Evolutionary conservation across 2,329 filamentous ascomycete genomes (phyloP).

Genomic region (Lecanicillium sp.): DNA sequence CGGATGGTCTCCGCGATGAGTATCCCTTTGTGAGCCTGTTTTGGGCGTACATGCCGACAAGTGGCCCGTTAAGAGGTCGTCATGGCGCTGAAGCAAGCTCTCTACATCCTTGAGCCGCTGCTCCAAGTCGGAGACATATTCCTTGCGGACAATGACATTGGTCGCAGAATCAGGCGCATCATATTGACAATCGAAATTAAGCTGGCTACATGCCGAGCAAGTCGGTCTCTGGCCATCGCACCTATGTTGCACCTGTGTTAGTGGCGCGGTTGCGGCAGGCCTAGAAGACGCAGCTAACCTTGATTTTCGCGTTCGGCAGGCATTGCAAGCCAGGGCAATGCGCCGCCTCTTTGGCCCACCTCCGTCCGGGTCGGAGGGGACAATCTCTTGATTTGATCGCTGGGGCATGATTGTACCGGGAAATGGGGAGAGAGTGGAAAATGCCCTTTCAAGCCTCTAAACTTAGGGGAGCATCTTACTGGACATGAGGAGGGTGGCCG

Average conservation of each 20-base stretch:
- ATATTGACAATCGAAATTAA: constrained; percentile 14
- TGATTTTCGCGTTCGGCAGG: constrained; percentile 16
- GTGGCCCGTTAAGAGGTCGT: constrained; percentile 4
- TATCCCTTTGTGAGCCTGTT: neutral
- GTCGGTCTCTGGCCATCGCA: constrained; percentile 15
- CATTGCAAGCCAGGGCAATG: constrained; percentile 15
- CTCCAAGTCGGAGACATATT: constrained; percentile 12
- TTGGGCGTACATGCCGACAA: constrained; percentile 1
- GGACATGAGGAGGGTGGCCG: too few relatives aligned
- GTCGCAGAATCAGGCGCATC: constrained; percentile 12
- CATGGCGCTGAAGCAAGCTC: constrained; percentile 11
- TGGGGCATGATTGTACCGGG: too few relatives aligned
- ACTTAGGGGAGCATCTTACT: too few relatives aligned
- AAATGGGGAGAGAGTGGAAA: too few relatives aligned
- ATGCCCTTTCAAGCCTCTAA: too few relatives aligned
- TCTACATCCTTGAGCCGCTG: constrained; percentile 13
- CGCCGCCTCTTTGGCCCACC: constrained; percentile 8
- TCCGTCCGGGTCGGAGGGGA: too few relatives aligned
- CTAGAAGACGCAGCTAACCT: constrained; percentile 8
- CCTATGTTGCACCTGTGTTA: constrained; percentile 5
- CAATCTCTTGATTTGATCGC: too few relatives aligned
- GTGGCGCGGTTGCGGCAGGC: neutral
- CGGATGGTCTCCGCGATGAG: neutral
- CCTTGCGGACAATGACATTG: constrained; percentile 10
- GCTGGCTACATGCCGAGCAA: constrained; percentile 13